Conservation (phyloP, 495 filamentous ascomycete genomes). For the Elasticomyces elasticus region DNA sequence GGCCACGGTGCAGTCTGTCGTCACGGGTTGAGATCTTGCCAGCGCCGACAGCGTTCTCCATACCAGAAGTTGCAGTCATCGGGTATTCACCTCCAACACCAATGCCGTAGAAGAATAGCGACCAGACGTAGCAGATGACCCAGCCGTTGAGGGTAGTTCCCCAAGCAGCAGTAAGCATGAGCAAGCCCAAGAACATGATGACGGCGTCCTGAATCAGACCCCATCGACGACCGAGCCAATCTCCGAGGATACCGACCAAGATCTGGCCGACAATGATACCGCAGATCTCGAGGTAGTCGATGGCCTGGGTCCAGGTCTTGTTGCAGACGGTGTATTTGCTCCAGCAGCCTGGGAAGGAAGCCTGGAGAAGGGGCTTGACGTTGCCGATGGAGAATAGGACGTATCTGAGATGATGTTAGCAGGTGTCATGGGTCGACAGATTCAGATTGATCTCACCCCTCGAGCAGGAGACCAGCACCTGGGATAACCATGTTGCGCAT, state of each 20-base stretch:
- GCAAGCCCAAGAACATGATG: conserved; percentile 80
- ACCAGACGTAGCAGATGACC: conserved; percentile 88
- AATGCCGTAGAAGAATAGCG: conserved; percentile 80
- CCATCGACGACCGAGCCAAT: conserved; percentile 69
- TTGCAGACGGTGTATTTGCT: conserved; percentile 51
- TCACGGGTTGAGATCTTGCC: conserved; percentile 79
- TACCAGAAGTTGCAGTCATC: conserved; percentile 88
- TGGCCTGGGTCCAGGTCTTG: conserved; percentile 60
- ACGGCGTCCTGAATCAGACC: conserved; percentile 86
- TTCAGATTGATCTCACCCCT: conserved; percentile 46
- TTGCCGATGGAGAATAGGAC: conserved; percentile 93
- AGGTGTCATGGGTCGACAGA: background rate
- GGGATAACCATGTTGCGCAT: conserved; percentile 80
- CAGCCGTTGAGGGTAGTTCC: conserved; percentile 71
- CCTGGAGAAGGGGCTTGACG: conserved; percentile 62
- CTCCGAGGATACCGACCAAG: conserved; percentile 24
- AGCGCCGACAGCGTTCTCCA: conserved; percentile 80
- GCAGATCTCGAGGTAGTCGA: conserved; percentile 75
- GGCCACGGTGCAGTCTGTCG: conserved; percentile 83
- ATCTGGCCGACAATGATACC: conserved; percentile 82
- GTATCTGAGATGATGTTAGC: conserved; percentile 41
- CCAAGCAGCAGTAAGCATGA: conserved; percentile 84
- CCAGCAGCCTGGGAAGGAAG: conserved; percentile 68
- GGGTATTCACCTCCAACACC: conserved; percentile 93
- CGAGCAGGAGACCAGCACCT: conserved; percentile 76